Conservation (phyloP, 257 asterid genomes). For the Ballota nigra region DNA sequence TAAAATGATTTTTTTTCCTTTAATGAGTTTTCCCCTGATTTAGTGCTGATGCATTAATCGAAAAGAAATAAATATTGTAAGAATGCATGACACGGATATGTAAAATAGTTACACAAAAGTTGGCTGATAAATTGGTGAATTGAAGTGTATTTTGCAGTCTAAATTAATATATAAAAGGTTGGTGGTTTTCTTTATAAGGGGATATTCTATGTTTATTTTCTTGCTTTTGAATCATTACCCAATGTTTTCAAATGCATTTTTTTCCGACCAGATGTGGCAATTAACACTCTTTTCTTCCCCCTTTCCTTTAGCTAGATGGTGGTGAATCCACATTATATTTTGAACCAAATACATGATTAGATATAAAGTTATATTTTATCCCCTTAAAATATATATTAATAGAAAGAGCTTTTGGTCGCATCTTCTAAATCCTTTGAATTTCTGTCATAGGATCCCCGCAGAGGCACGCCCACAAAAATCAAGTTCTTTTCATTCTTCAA, state of each 20-base stretch:
- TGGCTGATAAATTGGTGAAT: not conserved
- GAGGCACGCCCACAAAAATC: slow-evolving; percentile 36
- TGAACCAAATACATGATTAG: not conserved
- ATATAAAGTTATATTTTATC: not conserved
- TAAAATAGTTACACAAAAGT: not conserved
- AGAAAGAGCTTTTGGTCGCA: not conserved
- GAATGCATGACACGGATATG: not conserved
- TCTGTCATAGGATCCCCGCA: slow-evolving; percentile 35
- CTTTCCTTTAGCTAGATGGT: not conserved
- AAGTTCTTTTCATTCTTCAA: slow-evolving; percentile 34
- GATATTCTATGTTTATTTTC: not conserved
- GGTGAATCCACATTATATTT: not conserved
- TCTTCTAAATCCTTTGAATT: slow-evolving; percentile 12
- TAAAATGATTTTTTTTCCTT: not conserved
- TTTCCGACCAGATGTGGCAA: not conserved
- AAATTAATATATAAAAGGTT: not conserved
- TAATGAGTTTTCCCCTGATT: not conserved
- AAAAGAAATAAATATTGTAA: not conserved
- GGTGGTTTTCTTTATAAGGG: not conserved
- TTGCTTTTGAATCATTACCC: not conserved
- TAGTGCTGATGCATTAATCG: not conserved
- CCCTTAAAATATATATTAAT: not conserved
- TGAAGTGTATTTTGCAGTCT: not conserved
- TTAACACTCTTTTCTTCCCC: not conserved
- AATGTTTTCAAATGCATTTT: not conserved